Base-by-base conservation (phyloP, 2,329 filamentous ascomycete genomes). In the Diplodia intermedia region DNA sequence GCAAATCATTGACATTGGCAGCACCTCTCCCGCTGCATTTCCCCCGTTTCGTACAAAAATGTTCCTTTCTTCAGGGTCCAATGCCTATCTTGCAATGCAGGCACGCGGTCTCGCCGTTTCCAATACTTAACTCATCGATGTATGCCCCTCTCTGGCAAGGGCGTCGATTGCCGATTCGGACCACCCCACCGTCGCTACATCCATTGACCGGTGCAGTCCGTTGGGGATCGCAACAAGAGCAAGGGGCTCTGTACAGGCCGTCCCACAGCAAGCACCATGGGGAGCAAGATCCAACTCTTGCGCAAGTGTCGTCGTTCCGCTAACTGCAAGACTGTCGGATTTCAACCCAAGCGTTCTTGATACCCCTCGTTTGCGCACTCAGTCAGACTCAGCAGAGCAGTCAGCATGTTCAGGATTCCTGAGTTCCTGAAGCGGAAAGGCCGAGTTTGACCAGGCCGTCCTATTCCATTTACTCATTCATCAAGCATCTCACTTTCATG, bases 61-160 rank as follows among this genome's bases (percentile, higher is more conserved):
- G 40, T 31, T 31, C 57, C 43, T 15, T 52, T 63, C 43, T 63
- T 63, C 60, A 63, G 60, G 60, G 60, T 53, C 43, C 47, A 63
- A 63, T 63, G 60, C 26, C 60, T 52, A 52, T 63, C 43, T 49
- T 38, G 36, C 60, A 63, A 52, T 63, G 60, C 60, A 63, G 47
- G 57, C 49, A 62, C 57, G 43, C 57, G 26, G 43, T 33, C 57
- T 61, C 57, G 56, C 38, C 38, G 23, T 20, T 29, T 29, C 55
- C 38, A 43, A 50, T 50, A 29, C 57, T 33, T 31, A 36, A 50
- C 29, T 14, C 40, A 61, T 61, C 15, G 14, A 26, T 31, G 6
- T 49, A 49, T 49, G 38, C 12, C 40, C n/a, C 18, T 14, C 14
- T 43, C 12, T 31, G 18, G 15, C 60, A 63, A 52, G 60, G 43